A percentile compares a stretch with the other conserved stretches of the same genome.
Evolutionary conservation across 2,329 filamentous ascomycete genomes (phyloP).

Genomic region (Fusarium tuaranense): DNA sequence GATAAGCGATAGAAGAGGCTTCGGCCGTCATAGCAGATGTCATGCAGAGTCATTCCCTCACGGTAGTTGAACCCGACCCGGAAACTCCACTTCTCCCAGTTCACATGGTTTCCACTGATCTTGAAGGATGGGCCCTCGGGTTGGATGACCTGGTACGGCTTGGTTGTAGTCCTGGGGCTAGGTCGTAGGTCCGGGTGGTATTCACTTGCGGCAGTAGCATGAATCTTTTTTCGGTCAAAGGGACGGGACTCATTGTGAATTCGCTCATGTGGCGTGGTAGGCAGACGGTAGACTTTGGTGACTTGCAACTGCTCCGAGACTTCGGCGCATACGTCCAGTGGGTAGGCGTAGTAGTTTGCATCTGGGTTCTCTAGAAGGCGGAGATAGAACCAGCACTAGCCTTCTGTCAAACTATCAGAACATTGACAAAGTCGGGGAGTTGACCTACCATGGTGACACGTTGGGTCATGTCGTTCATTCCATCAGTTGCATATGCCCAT

Average conservation of each 20-base stretch:
- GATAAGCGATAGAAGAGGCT: constrained; percentile 73
- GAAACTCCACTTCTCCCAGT: constrained; percentile 75
- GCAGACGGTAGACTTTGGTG: constrained; percentile 60
- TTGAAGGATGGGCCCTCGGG: constrained; percentile 50
- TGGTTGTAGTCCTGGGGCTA: constrained; percentile 43
- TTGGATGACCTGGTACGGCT: constrained; percentile 47
- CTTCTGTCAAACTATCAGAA: background rate
- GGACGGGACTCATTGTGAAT: constrained; percentile 47
- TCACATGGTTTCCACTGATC: constrained; percentile 57
- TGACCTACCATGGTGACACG: constrained; percentile 60
- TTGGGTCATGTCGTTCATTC: constrained; percentile 61
- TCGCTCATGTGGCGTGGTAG: constrained; percentile 46
- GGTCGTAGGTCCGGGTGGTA: constrained; percentile 48
- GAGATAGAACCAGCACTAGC: constrained; percentile 43
- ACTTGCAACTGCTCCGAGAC: constrained; percentile 60
- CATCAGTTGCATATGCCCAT: constrained; percentile 68
- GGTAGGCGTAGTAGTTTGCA: constrained; percentile 68
- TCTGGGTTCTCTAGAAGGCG: constrained; percentile 55
- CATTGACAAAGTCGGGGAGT: accelerated
- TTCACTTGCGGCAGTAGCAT: constrained; percentile 55
- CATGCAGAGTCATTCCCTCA: constrained; percentile 76
- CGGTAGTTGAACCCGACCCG: constrained; percentile 76
- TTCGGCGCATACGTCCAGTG: constrained; percentile 63
- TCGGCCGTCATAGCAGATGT: constrained; percentile 73
- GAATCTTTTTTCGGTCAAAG: constrained; percentile 58